phyloP scores from a whole-genome alignment of 176 grass and related monocot genomes.

The Urochloa ruziziensis region DNA sequence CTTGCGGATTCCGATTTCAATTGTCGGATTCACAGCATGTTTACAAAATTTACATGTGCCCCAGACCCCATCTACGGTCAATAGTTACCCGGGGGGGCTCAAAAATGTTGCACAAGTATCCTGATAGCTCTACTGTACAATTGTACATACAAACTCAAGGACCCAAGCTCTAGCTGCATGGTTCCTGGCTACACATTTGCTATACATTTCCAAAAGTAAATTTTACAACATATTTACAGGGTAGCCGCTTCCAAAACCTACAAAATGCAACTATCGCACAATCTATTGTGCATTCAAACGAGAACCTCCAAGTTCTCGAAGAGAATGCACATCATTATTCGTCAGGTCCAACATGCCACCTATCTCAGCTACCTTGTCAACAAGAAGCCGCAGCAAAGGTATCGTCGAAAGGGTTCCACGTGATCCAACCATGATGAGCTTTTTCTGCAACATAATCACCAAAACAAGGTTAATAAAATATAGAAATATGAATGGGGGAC shows the following conservation, averaged over 20 bases:
- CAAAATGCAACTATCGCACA: neutral
- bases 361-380: conserved; percentile 63
- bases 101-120: neutral
- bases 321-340: conserved; percentile 50
- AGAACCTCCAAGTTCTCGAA: conserved; percentile 38
- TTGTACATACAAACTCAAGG: neutral
- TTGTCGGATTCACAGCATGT: neutral
- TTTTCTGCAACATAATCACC: conserved; percentile 55
- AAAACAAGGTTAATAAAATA: neutral
- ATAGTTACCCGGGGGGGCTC: neutral
- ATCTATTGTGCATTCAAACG: conserved; percentile 26
- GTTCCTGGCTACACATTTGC: neutral
- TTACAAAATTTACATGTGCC: conserved; percentile 15
- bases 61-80: neutral
- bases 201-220: conserved; percentile 24
- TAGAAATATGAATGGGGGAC: neutral
- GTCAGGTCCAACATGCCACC: conserved; percentile 61
- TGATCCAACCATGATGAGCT: conserved; percentile 91
- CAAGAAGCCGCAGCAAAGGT: conserved; percentile 74
- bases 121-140: neutral
- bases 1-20: too few relatives aligned
- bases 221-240: conserved; percentile 41
- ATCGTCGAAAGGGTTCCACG: conserved; percentile 64
- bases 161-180: neutral
- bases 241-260: conserved; percentile 17